A percentile compares a stretch with the other conserved stretches of the same genome.
phyloP scores from a whole-genome alignment of 2,329 filamentous ascomycete species.

The Teratosphaeria epicoccoides region DNA sequence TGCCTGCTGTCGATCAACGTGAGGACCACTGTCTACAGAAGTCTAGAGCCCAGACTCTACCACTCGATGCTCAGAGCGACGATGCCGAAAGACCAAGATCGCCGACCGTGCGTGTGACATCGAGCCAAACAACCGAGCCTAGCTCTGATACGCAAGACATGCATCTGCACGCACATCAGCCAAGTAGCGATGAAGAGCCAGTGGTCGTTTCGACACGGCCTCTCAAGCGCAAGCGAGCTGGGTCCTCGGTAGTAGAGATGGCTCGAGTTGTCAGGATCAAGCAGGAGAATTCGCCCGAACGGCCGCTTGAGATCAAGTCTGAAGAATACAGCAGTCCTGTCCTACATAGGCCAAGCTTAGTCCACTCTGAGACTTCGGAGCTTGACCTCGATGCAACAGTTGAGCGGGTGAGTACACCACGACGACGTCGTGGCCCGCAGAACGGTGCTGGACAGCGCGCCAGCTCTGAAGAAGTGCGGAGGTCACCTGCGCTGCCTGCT shows the following conservation, averaged over 20 bases:
- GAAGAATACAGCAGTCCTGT: constrained; percentile 29
- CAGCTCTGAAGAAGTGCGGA: constrained; percentile 11
- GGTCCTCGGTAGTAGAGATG: constrained; percentile 9
- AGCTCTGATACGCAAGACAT: constrained; percentile 12
- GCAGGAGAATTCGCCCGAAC: constrained; percentile 15
- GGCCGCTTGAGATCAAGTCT: constrained; percentile 29
- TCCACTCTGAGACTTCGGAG: constrained; percentile 34
- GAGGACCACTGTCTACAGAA: neutral
- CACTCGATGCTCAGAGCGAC: neutral
- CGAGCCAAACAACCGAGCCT: constrained; percentile 36
- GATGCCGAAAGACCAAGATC: neutral
- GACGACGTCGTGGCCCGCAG: constrained; percentile 11
- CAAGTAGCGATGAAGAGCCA: constrained; percentile 31
- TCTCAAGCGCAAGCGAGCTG: constrained; percentile 32
- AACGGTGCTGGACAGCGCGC: constrained; percentile 7
- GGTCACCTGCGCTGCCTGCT: constrained; percentile 5
- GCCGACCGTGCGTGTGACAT: constrained; percentile 15
- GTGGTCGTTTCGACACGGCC: constrained; percentile 32
- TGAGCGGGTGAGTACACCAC: constrained; percentile 25
- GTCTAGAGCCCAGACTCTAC: neutral
- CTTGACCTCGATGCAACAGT: constrained; percentile 29
- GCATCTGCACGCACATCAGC: constrained; percentile 1
- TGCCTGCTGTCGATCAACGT: neutral
- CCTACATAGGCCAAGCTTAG: constrained; percentile 9
- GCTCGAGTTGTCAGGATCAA: constrained; percentile 16